Base-by-base conservation (phyloP, 164 flowering plant genomes). In the Macadamia integrifolia region DNA sequence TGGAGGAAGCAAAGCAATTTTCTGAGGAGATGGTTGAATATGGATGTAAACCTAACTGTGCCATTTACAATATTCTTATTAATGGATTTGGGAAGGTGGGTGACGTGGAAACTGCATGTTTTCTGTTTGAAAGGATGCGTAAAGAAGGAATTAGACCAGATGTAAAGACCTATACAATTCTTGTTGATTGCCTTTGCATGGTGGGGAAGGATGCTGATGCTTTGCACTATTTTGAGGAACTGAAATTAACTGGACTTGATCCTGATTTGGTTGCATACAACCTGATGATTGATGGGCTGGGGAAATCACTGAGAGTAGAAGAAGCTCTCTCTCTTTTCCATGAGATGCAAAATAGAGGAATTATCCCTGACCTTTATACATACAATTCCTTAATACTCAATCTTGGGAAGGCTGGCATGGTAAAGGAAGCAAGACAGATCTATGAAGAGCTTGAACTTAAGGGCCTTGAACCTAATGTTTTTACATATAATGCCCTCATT, bases 401-500 rank as follows among this genome's bases (percentile, higher is more conserved):
- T 85, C 87, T 87, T 73, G 96, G 96, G 68, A 76, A 77, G 71
- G 84, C 49, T 68, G 96, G 98, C 65, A 88, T 74, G 90, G 78
- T 83, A 29, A 91, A 90, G 55, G 84, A 88, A 82, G 96, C 97
- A 0, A 81, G 78, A 53, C 82, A 78, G 43, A 69, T 90, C 76
- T 94, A 82, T 73, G 91, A 90, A 69, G 88, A 88, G 62, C 85
- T 94, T 43, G 84, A 73, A 74, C 69, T 52, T 14, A 68, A 57
- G 59, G 97, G 95, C 63, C 77, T 91, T 72, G 82, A 88, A 77
- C 95, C 98, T 15, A 81, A 82, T 76, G 95, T 88, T 43, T 85
- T 80, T 67, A 94, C 99, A 3, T 92, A 87, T 72, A 94, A 94
- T 80, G 88, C 93, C 67, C 89, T 94, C 30, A 89, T 94, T 73